Base-by-base conservation (phyloP, 345 rosid genomes). In the Salix arbutifolia region DNA sequence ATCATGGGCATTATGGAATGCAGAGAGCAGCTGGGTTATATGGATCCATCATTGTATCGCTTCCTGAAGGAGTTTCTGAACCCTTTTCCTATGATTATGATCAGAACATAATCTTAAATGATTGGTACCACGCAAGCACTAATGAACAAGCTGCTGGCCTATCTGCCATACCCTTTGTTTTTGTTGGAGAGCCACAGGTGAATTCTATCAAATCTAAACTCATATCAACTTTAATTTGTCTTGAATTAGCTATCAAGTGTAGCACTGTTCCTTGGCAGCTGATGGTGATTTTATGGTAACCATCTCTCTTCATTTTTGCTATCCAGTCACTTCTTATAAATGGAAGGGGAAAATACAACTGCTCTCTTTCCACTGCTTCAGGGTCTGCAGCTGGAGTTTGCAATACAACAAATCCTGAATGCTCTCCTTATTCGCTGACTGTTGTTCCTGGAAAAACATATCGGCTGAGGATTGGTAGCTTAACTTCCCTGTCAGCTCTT, bases 151-250 rank as follows among this genome's bases (percentile, higher is more conserved):
- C 91, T 9, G 77, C 84, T 0, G 97, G 91, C 67, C 81, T 92
- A 61, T 82, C 91, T 38, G 81, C 94, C 26, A 74, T 73, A 50
- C 78, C 88, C 67, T 92, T 92, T 71, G 80, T 31, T 25, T 94
- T 94, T 96, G 91, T 92, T 18, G 88, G 86, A 1, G 98, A 94
- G 80, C 96, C 98, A 84, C 84, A 90, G 85, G 97, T 90, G 56
- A 18, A 75, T 53, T 5, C 50, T 66, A 23, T 33, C 4, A 48
- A 48, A 13, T 48, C 53, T 46, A 4, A 46, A 46, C 50, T 46
- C 50, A 14, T 46, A 13, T 46, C 50, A 46, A 13, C 50, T 50
- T 50, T 18, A 18, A 10, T 17, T 50, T 50, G 8, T 50, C 56
- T 50, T 17, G n/a, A 50, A 50, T 50, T 50, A 50, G 56, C 6